These are phyloP conservation scores for Xylaria sp. DNA, from an alignment of 2,329 filamentous ascomycete genomes.

Conservation along the genomic window DNA sequence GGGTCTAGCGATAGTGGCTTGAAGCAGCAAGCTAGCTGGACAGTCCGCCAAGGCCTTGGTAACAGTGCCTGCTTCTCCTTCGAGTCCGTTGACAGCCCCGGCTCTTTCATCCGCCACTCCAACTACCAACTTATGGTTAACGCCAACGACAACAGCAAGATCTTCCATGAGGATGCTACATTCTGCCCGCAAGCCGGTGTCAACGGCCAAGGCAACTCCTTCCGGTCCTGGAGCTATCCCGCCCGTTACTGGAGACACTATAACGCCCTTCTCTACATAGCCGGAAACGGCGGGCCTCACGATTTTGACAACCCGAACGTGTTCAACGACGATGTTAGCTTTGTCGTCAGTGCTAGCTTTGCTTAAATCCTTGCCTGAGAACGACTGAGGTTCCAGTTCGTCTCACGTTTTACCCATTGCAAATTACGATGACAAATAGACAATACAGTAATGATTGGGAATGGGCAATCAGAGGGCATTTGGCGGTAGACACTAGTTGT, in stretches of 20 bases:
- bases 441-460: not conserved
- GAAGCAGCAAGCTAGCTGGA: slow-evolving; percentile 65
- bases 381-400: not conserved
- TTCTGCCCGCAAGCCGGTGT: slow-evolving; percentile 68
- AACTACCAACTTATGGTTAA: slow-evolving; percentile 63
- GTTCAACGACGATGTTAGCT: slow-evolving; percentile 68
- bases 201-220: slow-evolving; percentile 60
- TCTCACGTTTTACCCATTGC: not conserved
- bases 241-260: slow-evolving; percentile 69
- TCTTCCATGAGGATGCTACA: slow-evolving; percentile 70
- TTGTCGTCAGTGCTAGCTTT: slow-evolving; percentile 57
- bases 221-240: slow-evolving; percentile 70
- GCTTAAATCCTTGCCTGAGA: slow-evolving; percentile 40
- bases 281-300: slow-evolving; percentile 51
- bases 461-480: not conserved
- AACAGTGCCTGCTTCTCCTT: slow-evolving; percentile 70
- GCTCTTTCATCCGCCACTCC: slow-evolving; percentile 68
- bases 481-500: not conserved
- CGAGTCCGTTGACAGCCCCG: slow-evolving; percentile 67
- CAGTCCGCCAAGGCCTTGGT: slow-evolving; percentile 64
- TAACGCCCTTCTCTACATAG: slow-evolving; percentile 51
- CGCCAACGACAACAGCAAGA: slow-evolving; percentile 65
- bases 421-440: not conserved
- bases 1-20: slow-evolving; percentile 61
- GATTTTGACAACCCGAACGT: slow-evolving; percentile 60